These are phyloP conservation scores for Penicillium thymicola DNA, from an alignment of 2,329 filamentous ascomycete genomes.

Conservation along the genomic window DNA sequence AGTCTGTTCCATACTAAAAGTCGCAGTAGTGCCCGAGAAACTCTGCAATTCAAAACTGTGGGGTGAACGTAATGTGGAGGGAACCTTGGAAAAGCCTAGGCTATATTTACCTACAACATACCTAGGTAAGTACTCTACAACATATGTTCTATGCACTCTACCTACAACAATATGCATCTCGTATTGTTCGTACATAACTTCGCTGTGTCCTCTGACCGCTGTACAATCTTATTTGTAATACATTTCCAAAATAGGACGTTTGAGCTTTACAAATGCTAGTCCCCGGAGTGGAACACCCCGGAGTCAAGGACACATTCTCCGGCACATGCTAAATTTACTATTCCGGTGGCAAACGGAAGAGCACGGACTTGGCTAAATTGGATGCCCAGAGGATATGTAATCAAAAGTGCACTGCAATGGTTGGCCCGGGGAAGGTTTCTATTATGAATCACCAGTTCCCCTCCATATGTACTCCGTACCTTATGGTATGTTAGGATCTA, in stretches of 20 bases:
- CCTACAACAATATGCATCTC: no score
- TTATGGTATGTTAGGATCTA: not conserved
- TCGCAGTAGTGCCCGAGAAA: slow-evolving; percentile 19
- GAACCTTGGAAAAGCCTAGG: not conserved
- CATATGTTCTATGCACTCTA: no score
- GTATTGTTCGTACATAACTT: no score
- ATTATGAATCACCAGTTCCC: slow-evolving; percentile 9
- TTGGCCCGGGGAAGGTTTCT: not conserved
- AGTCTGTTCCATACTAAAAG: slow-evolving; percentile 4
- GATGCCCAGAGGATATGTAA: not conserved
- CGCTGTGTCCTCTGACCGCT: not conserved
- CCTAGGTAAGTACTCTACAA: no score
- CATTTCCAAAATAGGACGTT: not conserved
- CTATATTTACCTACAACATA: not conserved
- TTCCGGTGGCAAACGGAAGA: slow-evolving; percentile 10
- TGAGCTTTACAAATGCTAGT: not conserved
- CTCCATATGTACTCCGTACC: not conserved
- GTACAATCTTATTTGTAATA: not conserved
- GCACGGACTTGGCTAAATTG: not conserved
- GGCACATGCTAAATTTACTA: slow-evolving; percentile 14
- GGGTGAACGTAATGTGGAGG: slow-evolving; percentile 5
- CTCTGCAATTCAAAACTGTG: slow-evolving; percentile 17
- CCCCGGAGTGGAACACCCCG: slow-evolving; percentile 11
- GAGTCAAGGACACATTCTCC: slow-evolving; percentile 11
- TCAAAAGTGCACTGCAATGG: not conserved